Conservation (phyloP, 1,139 yeast genomes). For the Groenewaldozyma sp. region DNA sequence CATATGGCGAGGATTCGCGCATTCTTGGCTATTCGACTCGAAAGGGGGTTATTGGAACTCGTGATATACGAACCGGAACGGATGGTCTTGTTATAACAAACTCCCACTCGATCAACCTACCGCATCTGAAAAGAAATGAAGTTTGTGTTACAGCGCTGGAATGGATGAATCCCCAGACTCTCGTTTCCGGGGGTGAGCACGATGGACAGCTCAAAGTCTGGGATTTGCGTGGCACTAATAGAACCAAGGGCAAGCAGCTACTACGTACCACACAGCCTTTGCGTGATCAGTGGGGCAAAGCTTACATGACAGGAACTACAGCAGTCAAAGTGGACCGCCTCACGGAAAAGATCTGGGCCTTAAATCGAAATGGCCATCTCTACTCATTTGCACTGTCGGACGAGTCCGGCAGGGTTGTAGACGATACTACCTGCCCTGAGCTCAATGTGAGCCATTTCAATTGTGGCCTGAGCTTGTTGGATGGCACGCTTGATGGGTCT, state of each 20-base stretch:
- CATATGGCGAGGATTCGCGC: conserved; percentile 1
- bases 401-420: conserved; percentile 10
- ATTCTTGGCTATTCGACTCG: conserved; percentile 9
- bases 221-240: conserved; percentile 17
- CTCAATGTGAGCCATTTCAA: conserved; percentile 14
- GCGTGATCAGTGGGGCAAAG: not conserved
- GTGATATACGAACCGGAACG: conserved; percentile 8
- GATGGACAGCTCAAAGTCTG: conserved; percentile 18
- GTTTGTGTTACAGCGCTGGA: conserved; percentile 17
- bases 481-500: not conserved
- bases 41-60: conserved; percentile 10
- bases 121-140: conserved; percentile 5
- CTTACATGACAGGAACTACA: conserved; percentile 11
- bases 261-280: conserved; percentile 5
- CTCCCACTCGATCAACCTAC: conserved; percentile 9
- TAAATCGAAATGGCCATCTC: conserved; percentile 16
- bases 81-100: not conserved
- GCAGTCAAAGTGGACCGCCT: conserved; percentile 16
- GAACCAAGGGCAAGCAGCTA: conserved; percentile 1
- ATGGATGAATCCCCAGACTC: conserved; percentile 13
- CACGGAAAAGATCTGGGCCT: conserved; percentile 17
- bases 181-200: conserved; percentile 16
- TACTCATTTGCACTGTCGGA: conserved; percentile 11
- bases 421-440: conserved; percentile 10
- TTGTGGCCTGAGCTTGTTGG: not conserved